These are phyloP conservation scores for Antarctomyces pellizariae DNA, from an alignment of 495 filamentous ascomycete genomes.

Conservation along the genomic window DNA sequence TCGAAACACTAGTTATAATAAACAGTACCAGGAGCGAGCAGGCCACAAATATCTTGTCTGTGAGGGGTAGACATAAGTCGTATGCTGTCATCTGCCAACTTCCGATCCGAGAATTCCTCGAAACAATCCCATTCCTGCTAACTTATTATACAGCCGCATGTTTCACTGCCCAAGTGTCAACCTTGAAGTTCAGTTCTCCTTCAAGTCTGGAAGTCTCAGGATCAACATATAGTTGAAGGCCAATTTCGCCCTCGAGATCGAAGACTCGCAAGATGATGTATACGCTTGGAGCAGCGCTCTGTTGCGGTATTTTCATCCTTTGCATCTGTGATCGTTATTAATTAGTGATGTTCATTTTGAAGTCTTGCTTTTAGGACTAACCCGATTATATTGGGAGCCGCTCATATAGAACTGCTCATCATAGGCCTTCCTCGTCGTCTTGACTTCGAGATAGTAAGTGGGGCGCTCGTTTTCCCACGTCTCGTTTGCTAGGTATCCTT, in stretches of 20 bases:
- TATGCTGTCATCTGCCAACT: slow-evolving; percentile 15
- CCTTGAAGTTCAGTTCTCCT: slow-evolving; percentile 1
- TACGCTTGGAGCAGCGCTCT: too few relatives aligned
- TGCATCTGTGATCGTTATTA: too few relatives aligned
- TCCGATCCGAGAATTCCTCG: too few relatives aligned
- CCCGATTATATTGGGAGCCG: slow-evolving; percentile 17
- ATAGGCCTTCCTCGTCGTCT: slow-evolving; percentile 17
- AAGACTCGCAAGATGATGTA: slow-evolving; percentile 1
- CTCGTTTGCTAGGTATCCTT: slow-evolving; percentile 11
- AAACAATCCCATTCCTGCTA: too few relatives aligned
- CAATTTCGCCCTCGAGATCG: slow-evolving; percentile 1
- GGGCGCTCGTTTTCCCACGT: slow-evolving; percentile 12
- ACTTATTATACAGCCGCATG: too few relatives aligned
- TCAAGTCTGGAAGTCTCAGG: neutral
- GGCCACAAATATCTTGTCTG: slow-evolving; percentile 18
- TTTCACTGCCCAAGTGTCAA: slow-evolving; percentile 1
- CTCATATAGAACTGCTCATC: slow-evolving; percentile 21
- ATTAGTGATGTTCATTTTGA: neutral
- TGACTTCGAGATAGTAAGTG: slow-evolving; percentile 23
- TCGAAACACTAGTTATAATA: slow-evolving; percentile 8
- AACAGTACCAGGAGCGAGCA: slow-evolving; percentile 13
- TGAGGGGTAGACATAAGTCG: slow-evolving; percentile 14
- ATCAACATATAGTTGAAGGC: slow-evolving; percentile 1
- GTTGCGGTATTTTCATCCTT: too few relatives aligned
- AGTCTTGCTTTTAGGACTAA: slow-evolving; percentile 5